A percentile compares a stretch with the other conserved stretches of the same genome.
Evolutionary conservation across 768 basidiomycete genomes (phyloP).

Genomic region (Megacollybia marginata): DNA sequence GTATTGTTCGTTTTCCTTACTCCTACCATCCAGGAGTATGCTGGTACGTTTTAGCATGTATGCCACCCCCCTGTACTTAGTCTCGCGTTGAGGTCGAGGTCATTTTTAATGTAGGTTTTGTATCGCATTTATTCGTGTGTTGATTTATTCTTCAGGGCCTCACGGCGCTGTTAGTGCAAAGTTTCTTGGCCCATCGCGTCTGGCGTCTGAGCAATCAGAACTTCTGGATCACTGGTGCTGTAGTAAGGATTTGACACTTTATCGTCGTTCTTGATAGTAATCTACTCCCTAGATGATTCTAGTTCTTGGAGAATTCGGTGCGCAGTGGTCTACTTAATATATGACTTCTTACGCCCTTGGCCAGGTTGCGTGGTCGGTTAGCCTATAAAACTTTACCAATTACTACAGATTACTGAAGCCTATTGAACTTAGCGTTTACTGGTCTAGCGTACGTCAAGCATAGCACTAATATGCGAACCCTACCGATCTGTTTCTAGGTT

Average conservation of each 20-base stretch:
- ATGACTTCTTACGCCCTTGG: not conserved
- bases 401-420: no score
- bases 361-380: slow-evolving; percentile 27
- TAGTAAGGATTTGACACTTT: slow-evolving; percentile 15
- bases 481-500: slow-evolving; percentile 1
- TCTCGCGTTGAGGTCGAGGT: slow-evolving; percentile 31
- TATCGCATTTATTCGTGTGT: not conserved
- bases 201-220: slow-evolving; percentile 39
- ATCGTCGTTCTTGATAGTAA: no score
- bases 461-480: no score
- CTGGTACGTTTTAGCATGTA: slow-evolving; percentile 20
- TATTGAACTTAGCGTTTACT: not conserved
- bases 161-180: slow-evolving; percentile 47
- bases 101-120: slow-evolving; percentile 33
- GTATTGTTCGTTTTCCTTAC: not conserved
- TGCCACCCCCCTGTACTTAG: not conserved
- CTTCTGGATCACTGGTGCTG: slow-evolving; percentile 9
- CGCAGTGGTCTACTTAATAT: not conserved
- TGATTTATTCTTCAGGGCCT: slow-evolving; percentile 29
- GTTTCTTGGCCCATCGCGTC: slow-evolving; percentile 43
- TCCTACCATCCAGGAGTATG: slow-evolving; percentile 24
- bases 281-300: slow-evolving; percentile 3
- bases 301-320: slow-evolving; percentile 20
- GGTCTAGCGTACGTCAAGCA: slow-evolving; percentile 15
- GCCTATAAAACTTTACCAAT: slow-evolving; percentile 1